Base-by-base conservation (phyloP, 768 basidiomycete species). In the Naganishia randhawae region DNA sequence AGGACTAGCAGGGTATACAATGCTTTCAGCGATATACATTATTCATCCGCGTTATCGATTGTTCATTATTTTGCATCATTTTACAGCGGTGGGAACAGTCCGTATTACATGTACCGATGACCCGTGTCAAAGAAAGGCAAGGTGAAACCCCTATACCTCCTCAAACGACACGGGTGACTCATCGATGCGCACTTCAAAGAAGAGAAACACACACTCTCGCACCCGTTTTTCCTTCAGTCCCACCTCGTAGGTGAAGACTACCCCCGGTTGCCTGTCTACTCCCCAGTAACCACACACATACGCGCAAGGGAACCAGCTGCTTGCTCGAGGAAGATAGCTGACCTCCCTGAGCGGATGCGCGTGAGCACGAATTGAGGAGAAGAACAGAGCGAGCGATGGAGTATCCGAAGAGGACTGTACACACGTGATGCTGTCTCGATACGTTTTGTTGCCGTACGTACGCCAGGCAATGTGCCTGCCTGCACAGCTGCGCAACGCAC, bases 171-270 rank as follows among this genome's bases (percentile, higher is more conserved):
- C 45, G 45, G 25, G 45, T 22, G 19, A 48, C n/a, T 48, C 45
- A 48, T 48, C 45, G 45, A 48, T 11, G 6, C 2, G 19, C 13
- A n/a, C n/a, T n/a, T n/a, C n/a, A n/a, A n/a, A 50, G n/a, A 50
- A 50, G 51, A 53, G 27, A 31, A 53, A 29, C 51, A 25, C 14
- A n/a, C n/a, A 22, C 13, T 61, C 57, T 61, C 41, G 57, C 57
- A 61, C 57, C 57, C 57, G 57, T 61, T 61, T 61, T 61, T 61
- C 57, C 57, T 61, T 61, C 57, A 61, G 57, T 61, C 17, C 57
- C 39, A 48, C 57, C 57, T 61, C 57, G 57, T 61, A 37, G 33
- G 25, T 53, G 14, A 53, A 6, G 27, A 29, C 27, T 53, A 53
- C 51, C 51, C 22, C 19, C 51, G 27, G 27, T 8, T 22, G 27